Evolutionary conservation across 768 basidiomycete species (phyloP), one percentile per base, ranked within the genome.

Genomic region (Boletellus sp.): DNA sequence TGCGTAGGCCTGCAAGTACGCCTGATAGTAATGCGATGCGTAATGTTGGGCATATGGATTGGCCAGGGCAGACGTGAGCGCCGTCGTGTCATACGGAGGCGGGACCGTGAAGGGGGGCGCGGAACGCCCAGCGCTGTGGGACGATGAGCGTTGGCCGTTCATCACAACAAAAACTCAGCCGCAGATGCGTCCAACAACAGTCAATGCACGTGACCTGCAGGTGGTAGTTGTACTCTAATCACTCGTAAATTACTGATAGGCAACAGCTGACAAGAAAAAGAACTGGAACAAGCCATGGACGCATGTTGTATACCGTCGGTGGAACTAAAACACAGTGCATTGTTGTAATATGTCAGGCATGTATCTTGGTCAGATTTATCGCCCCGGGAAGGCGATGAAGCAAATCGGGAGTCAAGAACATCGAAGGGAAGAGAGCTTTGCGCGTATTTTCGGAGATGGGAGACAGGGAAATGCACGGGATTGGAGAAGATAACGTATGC

Each of bases 21-120:
- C 80, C 56, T 81, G 80, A 19, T 75, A 74, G 70, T 83, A 81
- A 58, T 83, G 80, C 16, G 65, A 65, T 49, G 63, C 60, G 61
- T 61, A 41, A 19, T 55, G 46, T 47, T 60, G 67, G 4, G 58
- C 54, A 38, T 67, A 67, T 16, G 66, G 66, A 24, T 70, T 69
- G 16, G 55, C 45, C 55, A 68, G 40, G 35, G 61, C 58, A 0
- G 57, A 54, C 3, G 63, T 63, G 4, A 68, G 49, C n/a, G 51
- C 48, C 10, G 56, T 55, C 6, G 65, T 67, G 36, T 65, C 55
- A 33, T 57, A 60, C 43, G 53, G 3, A 28, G 2, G 9, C 6
- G 64, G 65, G 13, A 11, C 24, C 0, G 52, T 26, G 44, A 48
- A 63, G n/a, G 56, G 41, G n/a, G 52, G 34, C 16, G 36, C 3